These are phyloP conservation scores for Coprinellus aureogranulatus DNA, from an alignment of 768 basidiomycete genomes.

Conservation along the genomic window DNA sequence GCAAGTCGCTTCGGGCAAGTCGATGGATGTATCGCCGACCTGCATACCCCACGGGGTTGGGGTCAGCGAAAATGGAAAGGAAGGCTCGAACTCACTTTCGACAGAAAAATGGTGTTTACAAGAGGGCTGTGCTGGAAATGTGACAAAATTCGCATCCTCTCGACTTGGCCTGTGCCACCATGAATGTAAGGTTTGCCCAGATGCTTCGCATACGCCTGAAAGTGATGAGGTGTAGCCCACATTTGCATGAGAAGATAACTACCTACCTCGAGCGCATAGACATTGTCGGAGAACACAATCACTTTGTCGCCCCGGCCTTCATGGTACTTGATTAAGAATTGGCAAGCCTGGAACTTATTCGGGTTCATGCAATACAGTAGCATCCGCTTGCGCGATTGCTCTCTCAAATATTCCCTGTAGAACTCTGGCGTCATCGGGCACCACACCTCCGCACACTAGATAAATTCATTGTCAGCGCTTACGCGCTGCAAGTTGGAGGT, in stretches of 20 bases:
- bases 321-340: slow-evolving; percentile 97
- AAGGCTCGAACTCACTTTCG: slow-evolving; percentile 60
- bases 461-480: slow-evolving; percentile 9
- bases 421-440: slow-evolving; percentile 99
- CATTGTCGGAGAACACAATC: slow-evolving; percentile 99
- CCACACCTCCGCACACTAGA: slow-evolving; percentile 98
- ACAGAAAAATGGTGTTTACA: slow-evolving; percentile 97
- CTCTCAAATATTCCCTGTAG: slow-evolving; percentile 93
- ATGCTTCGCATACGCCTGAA: slow-evolving; percentile 90
- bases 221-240: slow-evolving; percentile 10
- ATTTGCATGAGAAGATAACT: no score
- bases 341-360: slow-evolving; percentile 98
- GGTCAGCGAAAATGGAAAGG: background rate
- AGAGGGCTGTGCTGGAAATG: slow-evolving; percentile 94
- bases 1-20: slow-evolving; percentile 98
- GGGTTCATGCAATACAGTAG: slow-evolving; percentile 99
- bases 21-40: slow-evolving; percentile 99
- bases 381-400: slow-evolving; percentile 91
- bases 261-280: slow-evolving; percentile 95
- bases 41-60: slow-evolving; percentile 23
- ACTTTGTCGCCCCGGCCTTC: slow-evolving; percentile 98
- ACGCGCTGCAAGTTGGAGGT: background rate
- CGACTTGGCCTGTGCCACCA: slow-evolving; percentile 90
- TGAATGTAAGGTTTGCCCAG: slow-evolving; percentile 94
- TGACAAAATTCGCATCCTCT: slow-evolving; percentile 92